Evolutionary conservation across 2,329 filamentous ascomycete species (phyloP).

Genomic region (Trichoderma pleuroti): DNA sequence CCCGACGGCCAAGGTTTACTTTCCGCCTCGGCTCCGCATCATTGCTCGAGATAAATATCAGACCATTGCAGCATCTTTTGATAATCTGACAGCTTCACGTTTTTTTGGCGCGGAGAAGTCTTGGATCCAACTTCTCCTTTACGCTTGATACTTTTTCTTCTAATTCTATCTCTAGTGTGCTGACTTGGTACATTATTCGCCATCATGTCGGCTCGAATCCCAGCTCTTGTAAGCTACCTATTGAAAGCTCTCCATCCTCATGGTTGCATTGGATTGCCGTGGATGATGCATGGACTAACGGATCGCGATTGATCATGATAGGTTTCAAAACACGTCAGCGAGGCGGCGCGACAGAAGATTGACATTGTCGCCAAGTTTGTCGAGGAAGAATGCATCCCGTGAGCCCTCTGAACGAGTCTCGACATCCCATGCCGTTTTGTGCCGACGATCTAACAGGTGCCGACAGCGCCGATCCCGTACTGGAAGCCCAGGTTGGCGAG

Average conservation of each 20-base stretch:
- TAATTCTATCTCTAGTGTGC: neutral
- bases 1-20: slow-evolving; percentile 8
- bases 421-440: neutral
- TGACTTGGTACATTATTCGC: neutral
- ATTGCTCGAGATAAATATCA: slow-evolving; percentile 3
- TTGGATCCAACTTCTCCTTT: neutral
- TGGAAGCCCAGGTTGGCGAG: slow-evolving; percentile 73
- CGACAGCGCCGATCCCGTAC: slow-evolving; percentile 69
- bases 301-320: slow-evolving; percentile 24
- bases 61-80: neutral
- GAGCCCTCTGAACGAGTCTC: slow-evolving; percentile 31
- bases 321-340: slow-evolving; percentile 65
- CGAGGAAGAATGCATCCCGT: slow-evolving; percentile 89
- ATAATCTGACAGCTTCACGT: neutral
- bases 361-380: slow-evolving; percentile 94
- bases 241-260: neutral
- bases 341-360: slow-evolving; percentile 76
- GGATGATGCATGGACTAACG: neutral
- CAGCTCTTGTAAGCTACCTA: slow-evolving; percentile 33
- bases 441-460: slow-evolving; percentile 17
- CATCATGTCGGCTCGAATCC: slow-evolving; percentile 34
- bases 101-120: neutral
- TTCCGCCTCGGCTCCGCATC: slow-evolving; percentile 16
- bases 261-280: neutral
- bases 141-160: neutral